phyloP scores from a whole-genome alignment of 2,329 filamentous ascomycete genomes.

The Nothopassalora personata region DNA sequence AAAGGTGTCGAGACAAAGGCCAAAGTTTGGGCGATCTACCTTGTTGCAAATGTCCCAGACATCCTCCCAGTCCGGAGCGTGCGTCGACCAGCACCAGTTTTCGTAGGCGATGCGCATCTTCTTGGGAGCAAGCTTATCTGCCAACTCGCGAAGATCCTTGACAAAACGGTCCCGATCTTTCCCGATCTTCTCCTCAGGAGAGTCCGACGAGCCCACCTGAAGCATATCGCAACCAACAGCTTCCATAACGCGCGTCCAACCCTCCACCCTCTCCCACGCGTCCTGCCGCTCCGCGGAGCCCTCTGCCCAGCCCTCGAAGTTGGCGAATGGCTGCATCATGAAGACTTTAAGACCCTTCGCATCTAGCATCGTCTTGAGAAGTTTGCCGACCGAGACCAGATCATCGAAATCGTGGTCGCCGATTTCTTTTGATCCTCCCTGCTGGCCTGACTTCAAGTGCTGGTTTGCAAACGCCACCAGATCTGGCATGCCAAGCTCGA shows the following conservation, averaged over 20 bases:
- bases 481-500: constrained; percentile 72
- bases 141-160: constrained; percentile 58
- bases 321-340: constrained; percentile 69
- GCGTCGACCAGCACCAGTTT: constrained; percentile 77
- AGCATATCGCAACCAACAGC: constrained; percentile 64
- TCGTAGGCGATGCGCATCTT: constrained; percentile 65
- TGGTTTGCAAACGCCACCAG: constrained; percentile 58
- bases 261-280: constrained; percentile 57
- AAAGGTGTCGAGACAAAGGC: constrained; percentile 73
- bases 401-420: constrained; percentile 54
- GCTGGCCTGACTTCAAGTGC: constrained; percentile 39
- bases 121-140: constrained; percentile 54
- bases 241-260: constrained; percentile 68
- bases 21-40: constrained; percentile 61
- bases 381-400: constrained; percentile 50
- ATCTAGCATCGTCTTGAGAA: constrained; percentile 52
- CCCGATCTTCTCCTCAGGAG: constrained; percentile 50
- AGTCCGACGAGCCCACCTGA: constrained; percentile 63
- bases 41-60: constrained; percentile 63
- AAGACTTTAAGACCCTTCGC: constrained; percentile 56
- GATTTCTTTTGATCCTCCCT: constrained; percentile 36
- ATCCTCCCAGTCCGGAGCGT: constrained; percentile 62
- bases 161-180: constrained; percentile 50
- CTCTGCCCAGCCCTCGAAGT: constrained; percentile 69
- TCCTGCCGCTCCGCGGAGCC: constrained; percentile 55